Base-by-base conservation (phyloP, 306 rosid genomes). In the Casuarina glauca region DNA sequence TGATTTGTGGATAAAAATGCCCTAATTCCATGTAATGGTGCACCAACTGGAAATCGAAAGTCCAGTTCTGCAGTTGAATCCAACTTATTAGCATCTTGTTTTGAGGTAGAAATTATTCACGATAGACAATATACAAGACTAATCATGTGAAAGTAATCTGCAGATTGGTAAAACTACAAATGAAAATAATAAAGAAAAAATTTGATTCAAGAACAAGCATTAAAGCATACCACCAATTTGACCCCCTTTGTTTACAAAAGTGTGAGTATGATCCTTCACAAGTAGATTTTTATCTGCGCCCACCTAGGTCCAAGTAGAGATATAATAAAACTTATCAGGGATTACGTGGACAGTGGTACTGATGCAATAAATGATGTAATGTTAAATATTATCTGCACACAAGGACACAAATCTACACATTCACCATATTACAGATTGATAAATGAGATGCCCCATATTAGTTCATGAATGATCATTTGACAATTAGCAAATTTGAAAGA, bases 1-100 rank as follows among this genome's bases (percentile, higher is more conserved):
- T 95, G 99, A 91, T 93, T 95, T 76, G 99, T 95, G 76, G 99
- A 17, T 77, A 95, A 85, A 85, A 95, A 95, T 6, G 99, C 99
- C n/a, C 73, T 86, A 72, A 95, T 95, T 55, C 99, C 99, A 49
- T 95, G 99, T 70, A 95, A 61, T 58, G 97, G 99, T 53, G 99
- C 99, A 68, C 99, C 99, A 66, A 91, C 1, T 3, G 92, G 96
- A 82, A 95, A 95, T 78, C 98, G 96, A 80, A 95, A 95, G 88
- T 95, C 99, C 77, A 95, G 98, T 82, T 95, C 99, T 95, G 94
- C 76, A 79, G 84, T 76, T 75, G 82, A 81, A 81, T 32, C 74
- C 84, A 74, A 48, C 78, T 72, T 80, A 76, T 45, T 58, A 66
- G 70, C 68, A 78, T 64, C 12, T 36, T 60, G 46, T 39, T 51